Conservation (phyloP, 2,329 filamentous ascomycete genomes). For the Neopestalotiopsis clavispora region DNA sequence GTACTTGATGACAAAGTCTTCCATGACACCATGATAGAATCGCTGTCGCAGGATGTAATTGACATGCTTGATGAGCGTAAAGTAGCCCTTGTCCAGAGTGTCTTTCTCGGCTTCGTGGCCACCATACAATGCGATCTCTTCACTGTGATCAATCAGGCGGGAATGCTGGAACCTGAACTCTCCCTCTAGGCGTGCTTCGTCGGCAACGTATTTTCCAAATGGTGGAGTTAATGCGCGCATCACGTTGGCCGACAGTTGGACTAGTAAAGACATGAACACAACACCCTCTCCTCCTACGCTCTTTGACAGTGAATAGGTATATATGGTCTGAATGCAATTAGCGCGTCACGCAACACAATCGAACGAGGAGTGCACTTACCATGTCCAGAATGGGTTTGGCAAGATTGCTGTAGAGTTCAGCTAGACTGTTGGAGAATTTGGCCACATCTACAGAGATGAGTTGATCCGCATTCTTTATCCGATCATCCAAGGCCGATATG, state of each 20-base stretch:
- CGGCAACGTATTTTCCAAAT: conserved; percentile 96
- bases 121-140: conserved; percentile 90
- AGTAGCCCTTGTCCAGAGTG: conserved; percentile 96
- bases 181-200: conserved; percentile 91
- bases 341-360: too few relatives aligned
- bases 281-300: conserved; percentile 96
- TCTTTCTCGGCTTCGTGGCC: conserved; percentile 96
- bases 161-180: conserved; percentile 97
- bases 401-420: conserved; percentile 94
- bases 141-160: conserved; percentile 91
- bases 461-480: conserved; percentile 98
- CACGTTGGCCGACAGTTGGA: conserved; percentile 88
- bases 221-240: conserved; percentile 96
- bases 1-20: conserved; percentile 99
- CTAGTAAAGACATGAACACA: conserved; percentile 91
- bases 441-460: conserved; percentile 96
- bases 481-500: conserved; percentile 90
- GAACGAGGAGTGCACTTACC: conserved; percentile 47
- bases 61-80: conserved; percentile 98
- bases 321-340: conserved; percentile 67
- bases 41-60: conserved; percentile 90
- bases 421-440: conserved; percentile 93
- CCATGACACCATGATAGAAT: conserved; percentile 99
- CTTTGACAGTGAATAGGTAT: conserved; percentile 91
- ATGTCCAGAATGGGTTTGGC: conserved; percentile 95